Base-by-base conservation (phyloP, 352 stramenopile species). In the Phytophthora brassicae region DNA sequence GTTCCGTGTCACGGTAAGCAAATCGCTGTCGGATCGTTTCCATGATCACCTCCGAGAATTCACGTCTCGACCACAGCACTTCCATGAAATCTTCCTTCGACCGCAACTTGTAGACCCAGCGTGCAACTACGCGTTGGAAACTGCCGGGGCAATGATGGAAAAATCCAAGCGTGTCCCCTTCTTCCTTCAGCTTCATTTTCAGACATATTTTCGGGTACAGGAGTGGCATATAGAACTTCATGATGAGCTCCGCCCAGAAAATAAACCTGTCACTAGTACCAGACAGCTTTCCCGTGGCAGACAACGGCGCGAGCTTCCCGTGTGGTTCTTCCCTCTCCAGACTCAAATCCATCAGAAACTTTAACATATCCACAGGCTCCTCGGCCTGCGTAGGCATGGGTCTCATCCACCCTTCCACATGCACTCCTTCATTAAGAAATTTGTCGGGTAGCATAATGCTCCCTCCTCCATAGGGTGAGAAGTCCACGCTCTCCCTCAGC, bases 161-260 rank as follows among this genome's bases (percentile, higher is more conserved):
- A 52, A 95, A 95, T 6, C 86, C 86, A 12, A 90, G 70, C 28
- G 74, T 83, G 46, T 95, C 84, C 8, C 64, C 66, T 53, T 93
- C 86, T 19, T 93, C 86, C 73, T 95, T 95, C 43, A 95, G 65
- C 44, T 90, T 91, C 8, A 87, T 75, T 54, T 94, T 92, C 16
- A 94, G 62, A 69, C 86, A 94, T 8, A 94, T 69, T 45, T 95
- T 95, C 2, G 87, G 87, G 58, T 92, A 96, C 48, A 96, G 55
- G 35, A 96, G 57, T 24, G 87, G 87, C 87, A 96, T 96, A 60
- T 92, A 96, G 48, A 90, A 96, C 33, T 85, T 84, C 87, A 96
- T 96, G 52, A 96, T 90, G 11, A 96, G 66, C 22, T 94, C 81
- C 20, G 77, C 74, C 87, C 87, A 96, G 59, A 93, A 96, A 38